Evolutionary conservation across 345 rosid genomes (phyloP), one percentile per base, ranked within the genome.

Genomic region (Populus nigra): DNA sequence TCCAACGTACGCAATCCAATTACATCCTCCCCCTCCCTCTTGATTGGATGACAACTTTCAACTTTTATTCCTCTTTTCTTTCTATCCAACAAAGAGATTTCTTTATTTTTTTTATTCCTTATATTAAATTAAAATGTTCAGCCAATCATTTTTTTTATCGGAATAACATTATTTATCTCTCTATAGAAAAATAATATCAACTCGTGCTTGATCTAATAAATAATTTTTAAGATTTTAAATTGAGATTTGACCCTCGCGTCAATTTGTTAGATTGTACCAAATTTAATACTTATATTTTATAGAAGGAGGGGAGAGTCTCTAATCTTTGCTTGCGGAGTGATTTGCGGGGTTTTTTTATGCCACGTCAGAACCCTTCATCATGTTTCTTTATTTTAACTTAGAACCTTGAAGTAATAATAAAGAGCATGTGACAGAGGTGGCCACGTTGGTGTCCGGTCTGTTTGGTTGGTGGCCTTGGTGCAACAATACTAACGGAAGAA

Each of bases 311-410:
- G n/a, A 13, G 2, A 17, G 7, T 16, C 9, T 10, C 9, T 35
- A 41, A 38, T 67, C 77, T 75, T 75, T 75, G 77, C 78, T 69
- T 27, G 59, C 76, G 84, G 81, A 84, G 86, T 35, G 84, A 81
- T 84, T 81, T 76, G 41, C 81, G 84, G 80, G 80, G 23, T 59
- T 10, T 2, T 74, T 45, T 36, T 39, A 55, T 38, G 73, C 23
- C 71, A 36, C 71, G 36, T 68, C 71, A 68, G 13, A 68, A 25
- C 50, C 71, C 47, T 1, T 36, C 38, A 36, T 17, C 20, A 36
- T 16, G 20, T 33, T 65, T 27, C 12, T 73, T 70, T 18, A 33
- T 4, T 33, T 33, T 33, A 33, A 33, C 36, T 33, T 33, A 33
- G 36, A 33, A 33, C 4, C 36, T 33, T 33, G 36, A 4, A 33